Evolutionary conservation across 2,329 filamentous ascomycete genomes (phyloP).

Genomic region (Chaetomium sp.): DNA sequence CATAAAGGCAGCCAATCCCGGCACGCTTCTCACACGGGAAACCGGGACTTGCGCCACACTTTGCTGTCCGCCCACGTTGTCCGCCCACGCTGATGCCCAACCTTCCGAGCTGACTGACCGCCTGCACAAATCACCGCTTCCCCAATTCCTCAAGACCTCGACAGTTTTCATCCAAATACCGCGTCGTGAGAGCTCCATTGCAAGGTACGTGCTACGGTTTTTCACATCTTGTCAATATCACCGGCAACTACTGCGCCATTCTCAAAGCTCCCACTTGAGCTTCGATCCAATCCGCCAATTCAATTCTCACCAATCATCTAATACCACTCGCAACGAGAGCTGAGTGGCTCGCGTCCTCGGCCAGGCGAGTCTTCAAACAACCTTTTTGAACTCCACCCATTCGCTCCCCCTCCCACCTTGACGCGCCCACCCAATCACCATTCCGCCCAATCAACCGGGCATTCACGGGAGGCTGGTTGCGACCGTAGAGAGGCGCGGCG

Average conservation of each 20-base stretch:
- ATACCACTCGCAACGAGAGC: slow-evolving; percentile 37
- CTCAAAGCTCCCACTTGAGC: slow-evolving; percentile 15
- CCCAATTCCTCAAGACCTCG: slow-evolving; percentile 20
- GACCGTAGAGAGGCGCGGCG: slow-evolving; percentile 25
- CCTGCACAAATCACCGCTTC: slow-evolving; percentile 38
- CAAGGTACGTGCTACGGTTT: slow-evolving; percentile 29
- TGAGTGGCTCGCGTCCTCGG: slow-evolving; percentile 36
- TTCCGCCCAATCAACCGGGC: slow-evolving; percentile 38
- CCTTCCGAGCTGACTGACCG: slow-evolving; percentile 41
- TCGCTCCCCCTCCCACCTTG: slow-evolving; percentile 35
- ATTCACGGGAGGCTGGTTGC: slow-evolving; percentile 29
- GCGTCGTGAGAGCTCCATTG: slow-evolving; percentile 19
- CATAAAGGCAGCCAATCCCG: slow-evolving; percentile 29
- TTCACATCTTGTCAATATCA: slow-evolving; percentile 3
- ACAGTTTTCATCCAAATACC: slow-evolving; percentile 17
- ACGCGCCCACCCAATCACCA: slow-evolving; percentile 40
- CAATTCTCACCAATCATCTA: slow-evolving; percentile 40
- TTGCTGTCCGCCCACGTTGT: slow-evolving; percentile 34
- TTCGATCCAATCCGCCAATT: slow-evolving; percentile 28
- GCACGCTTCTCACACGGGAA: slow-evolving; percentile 24
- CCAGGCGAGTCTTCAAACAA: slow-evolving; percentile 34
- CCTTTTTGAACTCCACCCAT: slow-evolving; percentile 39
- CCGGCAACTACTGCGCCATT: slow-evolving; percentile 14
- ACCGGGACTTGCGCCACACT: slow-evolving; percentile 34
- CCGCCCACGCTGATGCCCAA: slow-evolving; percentile 41